These are phyloP conservation scores for Lactarius indigo DNA, from an alignment of 768 basidiomycete species.

Conservation along the genomic window DNA sequence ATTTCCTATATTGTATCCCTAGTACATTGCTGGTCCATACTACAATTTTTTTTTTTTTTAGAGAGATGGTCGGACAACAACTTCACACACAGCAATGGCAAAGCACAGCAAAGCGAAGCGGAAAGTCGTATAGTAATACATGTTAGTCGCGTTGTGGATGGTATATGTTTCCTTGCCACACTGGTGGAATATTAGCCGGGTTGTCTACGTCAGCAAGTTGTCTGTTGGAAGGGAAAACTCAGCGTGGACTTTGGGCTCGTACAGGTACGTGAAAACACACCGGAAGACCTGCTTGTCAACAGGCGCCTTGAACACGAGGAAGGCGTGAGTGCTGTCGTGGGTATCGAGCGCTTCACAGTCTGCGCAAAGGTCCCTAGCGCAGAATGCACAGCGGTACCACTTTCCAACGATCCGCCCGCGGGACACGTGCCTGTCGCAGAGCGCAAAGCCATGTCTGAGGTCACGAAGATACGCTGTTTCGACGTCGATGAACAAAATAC, in stretches of 20 bases:
- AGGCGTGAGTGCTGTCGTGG: constrained; percentile 79
- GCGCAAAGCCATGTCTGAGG: constrained; percentile 59
- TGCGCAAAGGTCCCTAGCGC: constrained; percentile 79
- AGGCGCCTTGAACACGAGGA: constrained; percentile 82
- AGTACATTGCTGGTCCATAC: constrained; percentile 3
- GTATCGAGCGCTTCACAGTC: constrained; percentile 77
- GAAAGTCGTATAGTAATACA: background rate
- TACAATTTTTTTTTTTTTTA: background rate
- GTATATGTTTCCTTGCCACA: constrained; percentile 12
- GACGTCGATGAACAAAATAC: background rate
- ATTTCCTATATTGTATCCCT: background rate
- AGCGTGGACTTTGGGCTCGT: constrained; percentile 11
- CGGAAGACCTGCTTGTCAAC: constrained; percentile 74
- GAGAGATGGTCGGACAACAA: background rate
- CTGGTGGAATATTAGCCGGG: background rate
- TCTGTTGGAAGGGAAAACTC: background rate
- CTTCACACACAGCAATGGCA: background rate
- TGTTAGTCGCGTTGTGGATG: constrained; percentile 2
- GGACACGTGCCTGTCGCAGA: constrained; percentile 81
- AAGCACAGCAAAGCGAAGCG: background rate
- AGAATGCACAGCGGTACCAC: constrained; percentile 91
- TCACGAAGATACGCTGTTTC: constrained; percentile 55
- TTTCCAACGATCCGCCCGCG: constrained; percentile 66
- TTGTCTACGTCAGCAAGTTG: constrained; percentile 9
- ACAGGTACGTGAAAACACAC: constrained; percentile 37